phyloP scores from a whole-genome alignment of 768 basidiomycete genomes.

The Pholiota microspora region DNA sequence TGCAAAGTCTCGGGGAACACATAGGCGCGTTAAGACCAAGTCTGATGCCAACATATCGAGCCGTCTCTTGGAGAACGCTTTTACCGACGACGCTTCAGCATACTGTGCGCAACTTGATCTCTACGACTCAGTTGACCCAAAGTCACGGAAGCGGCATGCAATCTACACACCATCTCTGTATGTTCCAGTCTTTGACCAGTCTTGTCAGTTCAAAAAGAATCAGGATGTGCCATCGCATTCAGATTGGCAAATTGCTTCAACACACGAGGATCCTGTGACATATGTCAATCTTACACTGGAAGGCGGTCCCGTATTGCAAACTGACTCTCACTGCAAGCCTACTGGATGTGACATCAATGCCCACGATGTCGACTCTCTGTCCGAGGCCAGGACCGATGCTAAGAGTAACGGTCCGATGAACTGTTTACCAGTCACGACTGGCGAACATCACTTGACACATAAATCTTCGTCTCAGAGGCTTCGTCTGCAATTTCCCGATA shows the following conservation, averaged over 20 bases:
- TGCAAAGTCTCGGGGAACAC: not conserved
- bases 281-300: not conserved
- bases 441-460: slow-evolving; percentile 7
- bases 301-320: not conserved
- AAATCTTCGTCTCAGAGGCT: slow-evolving; percentile 7
- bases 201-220: not conserved
- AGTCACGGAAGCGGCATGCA: slow-evolving; percentile 33
- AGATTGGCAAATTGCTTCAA: not conserved
- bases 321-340: not conserved
- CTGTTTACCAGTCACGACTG: slow-evolving; percentile 3
- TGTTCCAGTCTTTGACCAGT: slow-evolving; percentile 23
- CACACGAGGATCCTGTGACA: not conserved
- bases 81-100: slow-evolving; percentile 12
- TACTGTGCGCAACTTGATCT: slow-evolving; percentile 10
- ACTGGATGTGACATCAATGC: not conserved
- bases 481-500: not conserved
- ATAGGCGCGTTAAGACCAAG: not conserved
- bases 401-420: slow-evolving; percentile 1
- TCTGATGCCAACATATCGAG: not conserved
- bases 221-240: not conserved
- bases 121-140: slow-evolving; percentile 13
- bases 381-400: not conserved
- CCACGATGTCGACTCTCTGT: not conserved
- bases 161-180: slow-evolving; percentile 33
- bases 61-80: not conserved